phyloP scores from a whole-genome alignment of 2,329 filamentous ascomycete genomes.

The Botrytis squamosa region DNA sequence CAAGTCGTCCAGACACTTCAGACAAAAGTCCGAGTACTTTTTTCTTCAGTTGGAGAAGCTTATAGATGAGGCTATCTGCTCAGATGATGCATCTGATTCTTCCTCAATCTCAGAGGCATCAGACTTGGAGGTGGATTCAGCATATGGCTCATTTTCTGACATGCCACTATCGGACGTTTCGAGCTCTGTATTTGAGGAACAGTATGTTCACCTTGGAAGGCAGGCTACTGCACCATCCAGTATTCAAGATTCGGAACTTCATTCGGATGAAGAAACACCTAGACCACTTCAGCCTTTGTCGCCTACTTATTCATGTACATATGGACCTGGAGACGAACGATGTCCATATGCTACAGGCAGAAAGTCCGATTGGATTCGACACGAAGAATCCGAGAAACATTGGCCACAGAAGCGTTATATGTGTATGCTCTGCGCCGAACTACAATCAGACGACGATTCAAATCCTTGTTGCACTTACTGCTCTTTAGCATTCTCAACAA shows the following conservation, averaged over 20 bases:
- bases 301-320: background rate
- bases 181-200: background rate
- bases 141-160: background rate
- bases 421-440: background rate
- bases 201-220: background rate
- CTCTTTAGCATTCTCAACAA: background rate
- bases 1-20: background rate
- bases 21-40: background rate
- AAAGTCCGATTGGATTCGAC: background rate
- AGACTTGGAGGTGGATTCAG: no score
- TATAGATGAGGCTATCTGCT: background rate
- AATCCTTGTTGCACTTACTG: background rate
- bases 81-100: background rate
- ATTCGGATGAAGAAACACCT: background rate
- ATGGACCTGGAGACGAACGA: no score
- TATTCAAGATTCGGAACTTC: background rate
- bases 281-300: no score
- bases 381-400: background rate
- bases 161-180: background rate
- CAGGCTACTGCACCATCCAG: no score
- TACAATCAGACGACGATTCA: background rate
- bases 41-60: background rate
- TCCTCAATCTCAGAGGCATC: background rate
- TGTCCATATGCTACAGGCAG: background rate
- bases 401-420: background rate